Evolutionary conservation across 2,329 filamentous ascomycete species (phyloP).

Genomic region (Delphinella strobiligena): DNA sequence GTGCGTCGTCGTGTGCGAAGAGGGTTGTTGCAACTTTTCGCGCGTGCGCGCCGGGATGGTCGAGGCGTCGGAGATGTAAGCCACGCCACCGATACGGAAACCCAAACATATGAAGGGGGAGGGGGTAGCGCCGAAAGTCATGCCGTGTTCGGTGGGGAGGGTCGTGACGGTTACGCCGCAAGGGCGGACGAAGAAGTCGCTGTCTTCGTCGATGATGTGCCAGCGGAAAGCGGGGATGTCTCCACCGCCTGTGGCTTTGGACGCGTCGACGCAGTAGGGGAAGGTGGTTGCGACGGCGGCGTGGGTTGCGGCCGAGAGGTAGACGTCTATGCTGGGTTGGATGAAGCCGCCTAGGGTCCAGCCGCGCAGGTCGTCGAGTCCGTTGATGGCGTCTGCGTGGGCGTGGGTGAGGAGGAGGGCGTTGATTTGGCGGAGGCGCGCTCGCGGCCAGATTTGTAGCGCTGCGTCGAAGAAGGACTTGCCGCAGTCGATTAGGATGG

Average conservation of each 20-base stretch:
- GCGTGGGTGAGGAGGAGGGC: neutral
- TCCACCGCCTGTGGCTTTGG: neutral
- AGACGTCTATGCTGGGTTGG: neutral
- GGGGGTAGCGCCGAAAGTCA: neutral
- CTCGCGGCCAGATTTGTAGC: neutral
- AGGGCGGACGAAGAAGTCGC: neutral
- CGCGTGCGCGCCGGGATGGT: neutral
- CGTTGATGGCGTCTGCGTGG: neutral
- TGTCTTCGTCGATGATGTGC: neutral
- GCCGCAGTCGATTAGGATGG: neutral
- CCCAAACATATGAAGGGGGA: neutral
- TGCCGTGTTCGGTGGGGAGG: neutral
- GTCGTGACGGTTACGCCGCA: neutral
- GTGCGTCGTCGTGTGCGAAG: no score
- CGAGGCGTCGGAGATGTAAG: neutral
- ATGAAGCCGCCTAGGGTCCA: neutral
- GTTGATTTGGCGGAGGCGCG: neutral
- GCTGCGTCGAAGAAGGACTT: neutral
- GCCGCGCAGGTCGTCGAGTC: neutral
- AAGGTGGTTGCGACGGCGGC: neutral
- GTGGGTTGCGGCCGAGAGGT: neutral
- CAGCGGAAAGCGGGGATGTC: neutral
- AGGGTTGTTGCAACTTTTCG: neutral
- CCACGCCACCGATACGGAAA: neutral
- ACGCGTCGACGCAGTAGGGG: neutral